These are phyloP conservation scores for Tricholoma bakamatsutake DNA, from an alignment of 768 basidiomycete species.

Conservation along the genomic window DNA sequence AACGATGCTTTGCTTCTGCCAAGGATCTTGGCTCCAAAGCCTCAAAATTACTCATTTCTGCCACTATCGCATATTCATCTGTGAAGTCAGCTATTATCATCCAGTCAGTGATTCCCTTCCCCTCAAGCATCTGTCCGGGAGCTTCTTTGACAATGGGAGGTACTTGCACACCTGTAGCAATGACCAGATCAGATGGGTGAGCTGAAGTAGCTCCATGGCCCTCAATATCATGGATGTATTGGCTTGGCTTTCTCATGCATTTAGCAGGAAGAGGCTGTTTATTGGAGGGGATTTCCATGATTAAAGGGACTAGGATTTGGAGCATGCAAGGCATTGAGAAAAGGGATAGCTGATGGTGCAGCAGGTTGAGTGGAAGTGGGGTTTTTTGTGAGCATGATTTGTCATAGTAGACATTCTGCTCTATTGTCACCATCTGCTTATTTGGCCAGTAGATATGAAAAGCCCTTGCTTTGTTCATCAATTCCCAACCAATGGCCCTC, in stretches of 20 bases:
- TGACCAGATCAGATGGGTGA: not conserved
- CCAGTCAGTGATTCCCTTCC: too few species aligned
- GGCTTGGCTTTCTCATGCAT: not conserved
- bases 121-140: too few species aligned
- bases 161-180: not conserved
- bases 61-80: not conserved
- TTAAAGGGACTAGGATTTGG: not conserved
- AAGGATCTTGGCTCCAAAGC: constrained; percentile 6
- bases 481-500: too few species aligned
- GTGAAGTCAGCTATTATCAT: not conserved
- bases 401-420: too few species aligned
- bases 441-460: too few species aligned
- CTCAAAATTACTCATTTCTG: constrained; percentile 1
- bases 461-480: too few species aligned
- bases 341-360: not conserved
- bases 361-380: not conserved
- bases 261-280: too few species aligned
- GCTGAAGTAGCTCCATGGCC: not conserved
- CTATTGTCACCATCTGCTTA: too few species aligned
- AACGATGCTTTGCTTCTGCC: constrained; percentile 8
- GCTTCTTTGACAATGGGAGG: not conserved
- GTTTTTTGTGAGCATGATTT: too few species aligned
- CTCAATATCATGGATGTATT: not conserved
- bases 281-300: not conserved
- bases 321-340: not conserved